These are phyloP conservation scores for Sphaerulina musiva DNA, from an alignment of 2,329 filamentous ascomycete species.

Conservation along the genomic window DNA sequence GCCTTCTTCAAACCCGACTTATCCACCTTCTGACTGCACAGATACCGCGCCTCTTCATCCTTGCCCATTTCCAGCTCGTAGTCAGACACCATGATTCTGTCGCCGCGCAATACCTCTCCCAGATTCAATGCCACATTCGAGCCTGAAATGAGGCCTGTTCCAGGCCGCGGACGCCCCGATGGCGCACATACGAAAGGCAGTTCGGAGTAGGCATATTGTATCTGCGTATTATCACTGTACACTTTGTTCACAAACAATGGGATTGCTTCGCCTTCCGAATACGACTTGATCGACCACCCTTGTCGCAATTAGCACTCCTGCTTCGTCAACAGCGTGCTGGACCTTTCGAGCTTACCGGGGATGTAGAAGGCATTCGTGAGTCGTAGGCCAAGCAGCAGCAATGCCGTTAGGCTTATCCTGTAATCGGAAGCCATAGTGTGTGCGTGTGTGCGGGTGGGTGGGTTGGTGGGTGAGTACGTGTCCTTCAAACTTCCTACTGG, in stretches of 20 bases:
- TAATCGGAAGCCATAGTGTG: conserved; percentile 35
- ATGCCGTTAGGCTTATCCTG: conserved; percentile 33
- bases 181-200: conserved; percentile 81
- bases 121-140: conserved; percentile 75
- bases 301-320: conserved; percentile 13
- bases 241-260: conserved; percentile 88
- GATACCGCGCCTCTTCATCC: conserved; percentile 64
- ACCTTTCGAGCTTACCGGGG: conserved; percentile 54
- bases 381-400: conserved; percentile 45
- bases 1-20: conserved; percentile 60
- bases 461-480: neutral
- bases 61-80: conserved; percentile 72
- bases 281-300: conserved; percentile 81
- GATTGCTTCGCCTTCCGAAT: conserved; percentile 67
- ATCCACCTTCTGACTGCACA: conserved; percentile 64
- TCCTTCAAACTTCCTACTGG: neutral
- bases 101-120: conserved; percentile 78
- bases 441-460: neutral
- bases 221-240: conserved; percentile 79
- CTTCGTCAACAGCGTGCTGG: neutral
- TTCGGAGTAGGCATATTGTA: conserved; percentile 88
- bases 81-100: conserved; percentile 77
- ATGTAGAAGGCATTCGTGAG: conserved; percentile 70
- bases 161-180: conserved; percentile 59
- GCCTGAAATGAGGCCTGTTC: conserved; percentile 64